phyloP scores from a whole-genome alignment of 176 grass and related monocot genomes.

The Phragmites australis region DNA sequence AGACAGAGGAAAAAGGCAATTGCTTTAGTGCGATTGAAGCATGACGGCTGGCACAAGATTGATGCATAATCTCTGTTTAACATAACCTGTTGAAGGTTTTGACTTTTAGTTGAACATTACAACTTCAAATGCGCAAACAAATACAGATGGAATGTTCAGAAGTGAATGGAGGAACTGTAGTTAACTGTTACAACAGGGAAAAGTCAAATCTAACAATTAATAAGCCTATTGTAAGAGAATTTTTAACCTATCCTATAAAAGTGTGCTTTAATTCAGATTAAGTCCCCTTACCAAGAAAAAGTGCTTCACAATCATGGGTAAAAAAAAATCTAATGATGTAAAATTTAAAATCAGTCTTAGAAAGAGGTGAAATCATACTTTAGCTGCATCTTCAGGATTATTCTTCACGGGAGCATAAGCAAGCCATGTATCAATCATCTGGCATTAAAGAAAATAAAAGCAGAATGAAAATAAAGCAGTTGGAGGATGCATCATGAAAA shows the following conservation, averaged over 20 bases:
- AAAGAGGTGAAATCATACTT: constrained; percentile 53
- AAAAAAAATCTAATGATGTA: neutral
- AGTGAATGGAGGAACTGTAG: neutral
- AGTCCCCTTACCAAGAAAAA: neutral
- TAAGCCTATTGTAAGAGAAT: neutral
- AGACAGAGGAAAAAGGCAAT: neutral
- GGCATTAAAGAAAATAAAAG: constrained; percentile 23
- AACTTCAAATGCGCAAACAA: neutral
- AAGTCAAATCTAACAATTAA: neutral
- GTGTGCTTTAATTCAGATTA: neutral
- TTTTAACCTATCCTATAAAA: neutral
- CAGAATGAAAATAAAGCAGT: neutral
- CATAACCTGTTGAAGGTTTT: neutral
- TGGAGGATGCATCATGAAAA: constrained; percentile 10
- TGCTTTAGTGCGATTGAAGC: neutral
- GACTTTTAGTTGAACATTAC: neutral
- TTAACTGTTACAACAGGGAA: neutral
- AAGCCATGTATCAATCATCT: constrained; percentile 97
- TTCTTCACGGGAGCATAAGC: constrained; percentile 97
- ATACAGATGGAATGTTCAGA: neutral
- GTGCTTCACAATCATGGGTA: neutral
- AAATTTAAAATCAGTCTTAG: neutral
- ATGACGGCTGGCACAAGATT: neutral
- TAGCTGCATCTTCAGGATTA: constrained; percentile 96
- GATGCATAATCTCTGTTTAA: neutral